These are phyloP conservation scores for Pseudocercospora fijiensis DNA, from an alignment of 2,329 filamentous ascomycete species.

Conservation along the genomic window DNA sequence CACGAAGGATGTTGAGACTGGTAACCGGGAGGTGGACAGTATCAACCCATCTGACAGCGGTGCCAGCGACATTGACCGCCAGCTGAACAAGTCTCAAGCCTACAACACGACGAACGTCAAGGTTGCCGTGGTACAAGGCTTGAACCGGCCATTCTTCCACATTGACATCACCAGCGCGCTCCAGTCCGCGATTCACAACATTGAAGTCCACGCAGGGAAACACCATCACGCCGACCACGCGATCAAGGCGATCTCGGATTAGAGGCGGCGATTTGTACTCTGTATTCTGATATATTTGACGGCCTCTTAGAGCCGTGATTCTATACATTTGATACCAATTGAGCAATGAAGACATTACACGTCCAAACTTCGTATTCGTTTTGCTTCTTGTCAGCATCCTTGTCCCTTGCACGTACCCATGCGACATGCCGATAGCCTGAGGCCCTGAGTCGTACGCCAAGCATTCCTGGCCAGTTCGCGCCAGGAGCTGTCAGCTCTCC, in stretches of 20 bases:
- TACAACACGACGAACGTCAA: conserved; percentile 32
- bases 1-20: conserved; percentile 37
- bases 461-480: neutral
- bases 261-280: neutral
- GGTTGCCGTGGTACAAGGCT: conserved; percentile 72
- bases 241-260: neutral
- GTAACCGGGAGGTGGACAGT: conserved; percentile 26
- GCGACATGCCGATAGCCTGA: neutral
- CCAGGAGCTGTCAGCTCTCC: neutral
- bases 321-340: neutral
- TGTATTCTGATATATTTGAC: neutral
- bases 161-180: conserved; percentile 86
- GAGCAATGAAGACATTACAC: neutral
- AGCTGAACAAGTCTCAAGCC: conserved; percentile 48
- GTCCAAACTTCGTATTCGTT: neutral
- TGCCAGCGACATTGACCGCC: conserved; percentile 43
- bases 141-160: conserved; percentile 90
- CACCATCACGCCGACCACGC: conserved; percentile 9
- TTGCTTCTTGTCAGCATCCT: neutral
- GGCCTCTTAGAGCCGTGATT: neutral
- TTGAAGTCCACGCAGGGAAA: conserved; percentile 10
- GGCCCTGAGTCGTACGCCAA: neutral
- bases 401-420: neutral
- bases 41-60: conserved; percentile 30
- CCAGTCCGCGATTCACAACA: conserved; percentile 80